Conservation (phyloP, 2,329 filamentous ascomycete genomes). For the Ophiosphaerella herpotricha region DNA sequence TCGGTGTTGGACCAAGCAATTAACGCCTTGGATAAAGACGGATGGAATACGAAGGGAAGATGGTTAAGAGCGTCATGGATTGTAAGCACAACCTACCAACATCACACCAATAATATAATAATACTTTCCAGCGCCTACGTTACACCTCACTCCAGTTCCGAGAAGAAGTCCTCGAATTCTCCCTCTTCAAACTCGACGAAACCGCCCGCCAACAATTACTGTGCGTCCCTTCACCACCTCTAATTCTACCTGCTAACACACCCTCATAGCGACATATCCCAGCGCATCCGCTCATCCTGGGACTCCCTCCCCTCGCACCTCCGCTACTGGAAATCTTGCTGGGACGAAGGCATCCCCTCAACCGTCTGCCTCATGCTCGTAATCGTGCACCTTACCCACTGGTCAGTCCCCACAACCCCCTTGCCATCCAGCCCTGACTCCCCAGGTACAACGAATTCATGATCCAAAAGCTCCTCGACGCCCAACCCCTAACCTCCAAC, state of each 20-base stretch:
- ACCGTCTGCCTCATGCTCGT: slow-evolving; percentile 42
- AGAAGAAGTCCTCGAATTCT: slow-evolving; percentile 42
- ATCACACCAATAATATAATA: not conserved
- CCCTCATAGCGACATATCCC: slow-evolving; percentile 29
- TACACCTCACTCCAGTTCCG: slow-evolving; percentile 31
- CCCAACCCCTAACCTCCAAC: slow-evolving; percentile 29
- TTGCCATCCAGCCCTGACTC: no score
- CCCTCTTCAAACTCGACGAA: slow-evolving; percentile 25
- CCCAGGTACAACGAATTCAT: slow-evolving; percentile 40
- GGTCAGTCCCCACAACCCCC: not conserved
- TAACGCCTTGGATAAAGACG: slow-evolving; percentile 26
- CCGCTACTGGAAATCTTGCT: slow-evolving; percentile 36
- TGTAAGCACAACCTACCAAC: slow-evolving; percentile 2
- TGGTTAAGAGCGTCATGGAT: slow-evolving; percentile 37
- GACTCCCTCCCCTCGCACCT: slow-evolving; percentile 33
- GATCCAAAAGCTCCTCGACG: slow-evolving; percentile 40
- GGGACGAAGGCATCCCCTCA: slow-evolving; percentile 30
- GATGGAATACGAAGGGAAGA: slow-evolving; percentile 48
- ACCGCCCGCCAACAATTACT: slow-evolving; percentile 26
- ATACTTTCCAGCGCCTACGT: slow-evolving; percentile 21
- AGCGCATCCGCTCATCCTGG: slow-evolving; percentile 34
- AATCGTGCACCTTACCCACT: slow-evolving; percentile 37
- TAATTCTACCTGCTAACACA: not conserved
- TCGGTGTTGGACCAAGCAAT: slow-evolving; percentile 19
- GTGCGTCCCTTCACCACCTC: slow-evolving; percentile 4